Evolutionary conservation across 768 basidiomycete genomes (phyloP).

Genomic region (Mycena leptocephala): DNA sequence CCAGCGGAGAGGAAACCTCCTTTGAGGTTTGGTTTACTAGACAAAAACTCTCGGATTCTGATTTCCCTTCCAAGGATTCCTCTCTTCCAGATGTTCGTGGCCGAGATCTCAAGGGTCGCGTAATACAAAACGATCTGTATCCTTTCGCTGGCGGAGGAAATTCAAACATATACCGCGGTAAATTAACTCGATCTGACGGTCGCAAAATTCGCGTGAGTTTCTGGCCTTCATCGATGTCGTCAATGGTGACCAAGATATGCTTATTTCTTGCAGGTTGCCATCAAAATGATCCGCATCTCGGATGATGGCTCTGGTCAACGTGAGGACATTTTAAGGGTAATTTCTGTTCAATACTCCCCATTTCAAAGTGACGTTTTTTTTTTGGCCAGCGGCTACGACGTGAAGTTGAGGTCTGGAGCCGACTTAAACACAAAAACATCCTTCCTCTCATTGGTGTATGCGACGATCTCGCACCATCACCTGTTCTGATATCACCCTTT

Average conservation of each 20-base stretch:
- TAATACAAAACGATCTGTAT: neutral
- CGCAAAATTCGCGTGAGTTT: neutral
- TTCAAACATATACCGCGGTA: conserved; percentile 22
- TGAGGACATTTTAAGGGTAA: neutral
- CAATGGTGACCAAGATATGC: neutral
- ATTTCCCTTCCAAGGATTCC: too few species aligned
- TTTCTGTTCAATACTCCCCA: neutral
- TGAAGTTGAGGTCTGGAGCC: conserved; percentile 28
- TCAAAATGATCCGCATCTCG: conserved; percentile 11
- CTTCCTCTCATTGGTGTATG: conserved; percentile 33
- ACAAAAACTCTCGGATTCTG: too few species aligned
- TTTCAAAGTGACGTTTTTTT: too few species aligned
- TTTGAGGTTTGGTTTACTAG: too few species aligned
- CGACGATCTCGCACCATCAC: conserved; percentile 11
- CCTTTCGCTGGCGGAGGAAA: conserved; percentile 17
- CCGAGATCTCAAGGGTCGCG: neutral
- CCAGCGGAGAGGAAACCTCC: too few species aligned
- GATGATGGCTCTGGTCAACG: conserved; percentile 2
- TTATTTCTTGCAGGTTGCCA: conserved; percentile 1
- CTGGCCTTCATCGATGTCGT: neutral
- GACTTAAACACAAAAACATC: conserved; percentile 27
- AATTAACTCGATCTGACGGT: neutral
- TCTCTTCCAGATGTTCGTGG: too few species aligned
- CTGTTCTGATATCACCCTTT: conserved; percentile 22
- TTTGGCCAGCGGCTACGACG: conserved; percentile 6